These are phyloP conservation scores for Yarrowia keelungensis DNA, from an alignment of 805 yeast genomes.

Conservation along the genomic window DNA sequence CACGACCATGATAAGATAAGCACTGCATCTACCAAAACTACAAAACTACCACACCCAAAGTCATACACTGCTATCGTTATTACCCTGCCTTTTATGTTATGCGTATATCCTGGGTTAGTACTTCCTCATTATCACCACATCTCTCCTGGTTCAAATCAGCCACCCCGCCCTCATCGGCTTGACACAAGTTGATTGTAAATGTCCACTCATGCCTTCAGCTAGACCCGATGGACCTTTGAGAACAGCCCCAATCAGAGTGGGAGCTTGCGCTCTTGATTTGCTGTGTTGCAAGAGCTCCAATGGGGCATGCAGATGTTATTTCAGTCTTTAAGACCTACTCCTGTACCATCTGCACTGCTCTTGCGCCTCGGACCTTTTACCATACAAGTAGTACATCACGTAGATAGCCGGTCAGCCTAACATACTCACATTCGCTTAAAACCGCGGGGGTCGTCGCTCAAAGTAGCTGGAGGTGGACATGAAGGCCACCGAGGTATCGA, in stretches of 20 bases:
- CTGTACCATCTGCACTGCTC: conserved; percentile 25
- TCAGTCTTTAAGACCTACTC: conserved; percentile 1
- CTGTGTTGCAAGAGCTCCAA: conserved; percentile 26
- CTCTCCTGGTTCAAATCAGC: not conserved
- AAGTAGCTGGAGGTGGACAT: conserved; percentile 79
- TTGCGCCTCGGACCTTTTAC: conserved; percentile 38
- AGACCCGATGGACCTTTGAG: conserved; percentile 19
- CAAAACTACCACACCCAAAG: no score
- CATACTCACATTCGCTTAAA: conserved; percentile 25
- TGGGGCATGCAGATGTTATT: conserved; percentile 7
- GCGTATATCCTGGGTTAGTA: conserved; percentile 11
- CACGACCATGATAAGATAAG: no score
- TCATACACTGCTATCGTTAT: not conserved
- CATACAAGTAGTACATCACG: conserved; percentile 20
- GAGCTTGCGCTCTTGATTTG: conserved; percentile 36
- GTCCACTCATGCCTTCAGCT: conserved; percentile 35
- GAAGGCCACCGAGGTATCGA: conserved; percentile 73
- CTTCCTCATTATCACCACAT: not conserved
- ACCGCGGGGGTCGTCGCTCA: conserved; percentile 49
- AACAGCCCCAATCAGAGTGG: conserved; percentile 33
- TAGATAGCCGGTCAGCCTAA: not conserved
- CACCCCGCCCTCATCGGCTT: conserved; percentile 28
- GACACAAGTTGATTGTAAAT: not conserved
- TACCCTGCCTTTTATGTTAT: conserved; percentile 3
- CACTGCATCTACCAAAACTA: no score